Base-by-base conservation (phyloP, 2,329 filamentous ascomycete species). In the Orbilia oligospora region DNA sequence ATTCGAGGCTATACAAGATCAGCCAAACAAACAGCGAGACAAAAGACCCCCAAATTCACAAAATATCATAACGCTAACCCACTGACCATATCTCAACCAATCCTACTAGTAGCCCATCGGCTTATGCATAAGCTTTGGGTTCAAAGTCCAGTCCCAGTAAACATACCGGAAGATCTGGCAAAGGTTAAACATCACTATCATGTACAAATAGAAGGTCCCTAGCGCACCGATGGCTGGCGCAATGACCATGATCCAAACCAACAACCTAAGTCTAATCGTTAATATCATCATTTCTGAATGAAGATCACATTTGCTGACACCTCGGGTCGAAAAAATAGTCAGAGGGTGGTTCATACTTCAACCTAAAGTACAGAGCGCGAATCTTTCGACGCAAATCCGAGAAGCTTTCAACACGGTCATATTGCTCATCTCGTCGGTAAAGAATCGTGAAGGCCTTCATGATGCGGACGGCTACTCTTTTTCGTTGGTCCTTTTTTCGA, bases 111-210 rank as follows among this genome's bases (percentile, higher is more conserved):
- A 16, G 5, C 12, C 12, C 14, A 3, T n/a, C 38, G 38, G 38
- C 9, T 41, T 41, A 41, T 41, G 3, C 38, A 41, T 41, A 14
- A 41, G 38, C 3, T 16, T n/a, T 41, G 33, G 20, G 24, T 27
- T 24, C 56, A 61, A 44, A n/a, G 36, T 41, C 56, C 56, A 61
- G 10, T 61, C 56, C 56, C 56, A 61, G n/a, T 44, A 44, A n/a
- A 61, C 14, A 44, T 22, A 61, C 3, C 16, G 10, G 10, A 44
- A 27, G 3, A 61, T 20, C 10, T 3, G 2, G 10, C n/a, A 18
- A 27, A 61, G 5, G 20, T 20, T 41, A 6, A 16, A 41, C 36
- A 44, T n/a, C 18, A 14, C 16, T 0, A 61, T n/a, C 56, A 8
- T 9, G 10, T 3, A 24, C 4, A 44, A 8, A 2, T 2, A n/a